A percentile compares a stretch with the other conserved stretches of the same genome.
Conservation (phyloP, 257 asterid species). For the Solanum acaule region DNA sequence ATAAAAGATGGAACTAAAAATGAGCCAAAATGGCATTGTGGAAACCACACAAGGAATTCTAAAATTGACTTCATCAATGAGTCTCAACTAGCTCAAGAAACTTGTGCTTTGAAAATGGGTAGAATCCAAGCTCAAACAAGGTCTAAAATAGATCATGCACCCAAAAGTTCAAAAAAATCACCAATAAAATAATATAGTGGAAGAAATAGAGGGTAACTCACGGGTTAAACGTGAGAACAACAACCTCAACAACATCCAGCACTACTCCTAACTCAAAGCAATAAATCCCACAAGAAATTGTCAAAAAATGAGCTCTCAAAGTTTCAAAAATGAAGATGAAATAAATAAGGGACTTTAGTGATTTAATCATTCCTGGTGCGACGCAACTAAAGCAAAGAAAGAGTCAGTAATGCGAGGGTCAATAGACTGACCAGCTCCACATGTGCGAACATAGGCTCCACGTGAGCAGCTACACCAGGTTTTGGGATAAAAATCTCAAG, state of each 20-base stretch:
- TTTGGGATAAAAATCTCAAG: not conserved
- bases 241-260: not conserved
- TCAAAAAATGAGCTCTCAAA: not conserved
- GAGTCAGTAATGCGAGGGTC: not conserved
- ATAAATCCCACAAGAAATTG: too few species aligned
- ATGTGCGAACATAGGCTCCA: not conserved
- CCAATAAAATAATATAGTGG: not conserved
- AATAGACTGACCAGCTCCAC: not conserved
- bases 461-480: not conserved
- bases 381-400: not conserved
- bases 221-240: not conserved
- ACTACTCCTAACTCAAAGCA: not conserved
- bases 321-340: too few species aligned
- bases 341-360: not conserved
- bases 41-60: not conserved
- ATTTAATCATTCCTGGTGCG: not conserved
- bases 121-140: not conserved
- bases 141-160: not conserved
- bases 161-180: not conserved
- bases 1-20: not conserved
- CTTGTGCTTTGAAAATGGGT: not conserved
- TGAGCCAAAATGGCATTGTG: not conserved
- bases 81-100: not conserved
- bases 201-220: not conserved
- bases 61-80: not conserved